Percentiles rank a stretch among this genome's conserved stretches.
Evolutionary conservation across 1,284 basidiomycete species (phyloP).

Genomic region (Mycena citricolor): DNA sequence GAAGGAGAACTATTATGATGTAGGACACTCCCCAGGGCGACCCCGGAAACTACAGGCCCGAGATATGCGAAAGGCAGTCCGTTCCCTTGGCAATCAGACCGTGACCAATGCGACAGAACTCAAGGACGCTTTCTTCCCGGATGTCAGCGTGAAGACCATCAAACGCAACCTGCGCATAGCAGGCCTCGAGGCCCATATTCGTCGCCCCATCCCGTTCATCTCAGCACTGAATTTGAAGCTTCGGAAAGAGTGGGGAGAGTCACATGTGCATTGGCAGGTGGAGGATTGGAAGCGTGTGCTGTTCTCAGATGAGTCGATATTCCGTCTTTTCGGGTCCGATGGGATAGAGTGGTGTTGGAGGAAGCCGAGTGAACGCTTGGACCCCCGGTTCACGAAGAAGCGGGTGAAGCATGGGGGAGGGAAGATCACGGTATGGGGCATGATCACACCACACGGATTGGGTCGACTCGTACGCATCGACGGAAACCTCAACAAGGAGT

Average conservation of each 20-base stretch:
- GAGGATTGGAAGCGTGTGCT: constrained; percentile 10
- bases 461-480: constrained; percentile 29
- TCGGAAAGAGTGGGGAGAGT: constrained; percentile 1
- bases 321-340: constrained; percentile 5
- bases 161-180: too few species aligned
- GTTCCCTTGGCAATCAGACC: not conserved
- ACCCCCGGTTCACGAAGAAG: constrained; percentile 18
- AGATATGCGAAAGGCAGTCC: constrained; percentile 12
- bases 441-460: constrained; percentile 26
- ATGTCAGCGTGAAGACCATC: too few species aligned
- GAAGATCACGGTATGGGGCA: constrained; percentile 32
- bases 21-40: constrained; percentile 17
- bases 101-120: not conserved
- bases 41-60: constrained; percentile 14
- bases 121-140: too few species aligned
- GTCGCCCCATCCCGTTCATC: too few species aligned
- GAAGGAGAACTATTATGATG: constrained; percentile 23
- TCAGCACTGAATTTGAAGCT: too few species aligned
- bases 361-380: constrained; percentile 16
- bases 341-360: constrained; percentile 19
- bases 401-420: constrained; percentile 29
- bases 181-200: too few species aligned
- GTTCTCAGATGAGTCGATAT: constrained; percentile 6
- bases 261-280: constrained; percentile 3
- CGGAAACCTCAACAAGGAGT: constrained; percentile 27